Evolutionary conservation across 345 rosid species (phyloP).

Genomic region (Euphorbia pulcherrima): DNA sequence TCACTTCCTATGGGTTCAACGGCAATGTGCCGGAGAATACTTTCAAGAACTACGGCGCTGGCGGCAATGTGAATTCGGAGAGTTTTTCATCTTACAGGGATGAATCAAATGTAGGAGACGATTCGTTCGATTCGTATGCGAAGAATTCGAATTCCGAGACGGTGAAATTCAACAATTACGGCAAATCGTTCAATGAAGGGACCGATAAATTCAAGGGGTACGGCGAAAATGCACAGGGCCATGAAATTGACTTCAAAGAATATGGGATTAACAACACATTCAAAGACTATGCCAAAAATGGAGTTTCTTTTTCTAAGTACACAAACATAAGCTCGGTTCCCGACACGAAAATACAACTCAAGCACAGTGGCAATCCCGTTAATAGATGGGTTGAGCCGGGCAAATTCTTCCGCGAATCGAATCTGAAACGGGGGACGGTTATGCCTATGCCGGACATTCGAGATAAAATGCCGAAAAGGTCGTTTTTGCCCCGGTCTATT

Average conservation of each 20-base stretch:
- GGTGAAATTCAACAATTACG: slow-evolving; percentile 25
- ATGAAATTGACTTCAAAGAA: slow-evolving; percentile 21
- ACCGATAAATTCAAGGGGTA: slow-evolving; percentile 26
- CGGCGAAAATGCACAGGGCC: slow-evolving; percentile 16
- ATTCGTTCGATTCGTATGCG: slow-evolving; percentile 32
- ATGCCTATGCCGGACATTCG: slow-evolving; percentile 85
- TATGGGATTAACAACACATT: slow-evolving; percentile 29
- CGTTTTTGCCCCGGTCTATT: slow-evolving; percentile 78
- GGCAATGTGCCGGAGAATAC: slow-evolving; percentile 60
- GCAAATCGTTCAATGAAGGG: slow-evolving; percentile 33
- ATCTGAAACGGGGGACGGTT: slow-evolving; percentile 54
- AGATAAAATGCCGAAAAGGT: slow-evolving; percentile 88
- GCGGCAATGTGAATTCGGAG: slow-evolving; percentile 13
- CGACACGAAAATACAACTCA: slow-evolving; percentile 6
- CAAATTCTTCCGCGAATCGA: slow-evolving; percentile 69
- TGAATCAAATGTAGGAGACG: slow-evolving; percentile 33
- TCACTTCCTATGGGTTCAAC: slow-evolving; percentile 60
- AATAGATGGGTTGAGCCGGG: slow-evolving; percentile 81
- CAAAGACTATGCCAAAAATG: slow-evolving; percentile 26
- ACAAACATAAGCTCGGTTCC: not conserved
- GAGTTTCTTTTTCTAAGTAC: slow-evolving; percentile 16
- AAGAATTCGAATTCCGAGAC: slow-evolving; percentile 22
- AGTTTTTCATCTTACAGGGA: slow-evolving; percentile 27
- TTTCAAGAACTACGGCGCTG: slow-evolving; percentile 49
- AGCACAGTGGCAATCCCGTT: slow-evolving; percentile 34